Evolutionary conservation across 768 basidiomycete species (phyloP).

Genomic region (Myochromella boudieri): DNA sequence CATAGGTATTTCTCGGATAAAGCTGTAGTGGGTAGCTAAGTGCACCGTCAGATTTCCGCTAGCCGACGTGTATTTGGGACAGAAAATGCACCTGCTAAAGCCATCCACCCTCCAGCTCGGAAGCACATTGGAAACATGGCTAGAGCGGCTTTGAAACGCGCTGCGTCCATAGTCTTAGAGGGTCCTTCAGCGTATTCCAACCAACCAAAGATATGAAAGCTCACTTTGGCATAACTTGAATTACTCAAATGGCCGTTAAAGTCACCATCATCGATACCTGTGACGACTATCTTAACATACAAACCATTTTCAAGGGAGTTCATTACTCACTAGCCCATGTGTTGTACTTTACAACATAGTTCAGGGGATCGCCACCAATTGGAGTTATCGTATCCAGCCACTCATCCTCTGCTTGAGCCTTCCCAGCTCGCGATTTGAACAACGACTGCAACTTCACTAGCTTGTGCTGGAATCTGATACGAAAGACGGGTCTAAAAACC

Average conservation of each 20-base stretch:
- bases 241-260: constrained; percentile 78
- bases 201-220: neutral
- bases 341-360: constrained; percentile 36
- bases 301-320: neutral
- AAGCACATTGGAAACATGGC: constrained; percentile 56
- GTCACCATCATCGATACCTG: constrained; percentile 72
- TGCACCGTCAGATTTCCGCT: neutral
- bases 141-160: constrained; percentile 49
- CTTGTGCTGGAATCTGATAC: constrained; percentile 29
- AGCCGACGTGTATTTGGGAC: too few species aligned
- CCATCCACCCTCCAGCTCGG: constrained; percentile 58
- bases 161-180: constrained; percentile 42
- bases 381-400: constrained; percentile 52
- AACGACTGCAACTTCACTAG: constrained; percentile 33
- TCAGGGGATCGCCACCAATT: constrained; percentile 59
- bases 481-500: constrained; percentile 49
- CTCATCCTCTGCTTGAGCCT: constrained; percentile 31
- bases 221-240: constrained; percentile 75
- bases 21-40: constrained; percentile 65
- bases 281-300: neutral
- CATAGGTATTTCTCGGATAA: constrained; percentile 70
- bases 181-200: neutral
- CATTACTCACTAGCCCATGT: constrained; percentile 59
- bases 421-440: constrained; percentile 34
- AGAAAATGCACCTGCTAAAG: constrained; percentile 48